phyloP scores from a whole-genome alignment of 768 basidiomycete species.

The Tubosaeta brunneosetosa region DNA sequence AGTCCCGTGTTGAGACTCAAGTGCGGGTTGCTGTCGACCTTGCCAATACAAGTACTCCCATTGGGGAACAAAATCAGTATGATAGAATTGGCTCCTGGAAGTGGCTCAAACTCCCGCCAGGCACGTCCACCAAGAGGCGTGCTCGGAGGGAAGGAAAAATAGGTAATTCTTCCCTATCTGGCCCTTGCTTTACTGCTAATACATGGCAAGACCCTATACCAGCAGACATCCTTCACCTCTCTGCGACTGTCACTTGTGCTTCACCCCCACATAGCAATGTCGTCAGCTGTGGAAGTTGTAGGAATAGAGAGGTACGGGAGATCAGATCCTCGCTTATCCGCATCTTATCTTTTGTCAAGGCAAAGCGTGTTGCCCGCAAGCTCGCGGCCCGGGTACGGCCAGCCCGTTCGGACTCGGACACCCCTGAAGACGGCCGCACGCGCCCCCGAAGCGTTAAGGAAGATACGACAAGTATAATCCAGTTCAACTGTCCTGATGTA shows the following conservation, averaged over 20 bases:
- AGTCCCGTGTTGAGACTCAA: constrained; percentile 94
- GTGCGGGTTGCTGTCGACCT: constrained; percentile 80
- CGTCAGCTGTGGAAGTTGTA: constrained; percentile 83
- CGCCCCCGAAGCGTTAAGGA: constrained; percentile 43
- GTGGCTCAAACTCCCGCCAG: constrained; percentile 75
- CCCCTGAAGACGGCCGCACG: constrained; percentile 52
- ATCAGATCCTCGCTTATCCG: background rate
- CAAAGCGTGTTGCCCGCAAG: constrained; percentile 87
- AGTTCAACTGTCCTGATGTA: constrained; percentile 91
- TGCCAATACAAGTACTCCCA: constrained; percentile 58
- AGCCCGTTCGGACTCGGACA: constrained; percentile 70
- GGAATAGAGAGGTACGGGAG: constrained; percentile 73
- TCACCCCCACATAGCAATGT: constrained; percentile 74
- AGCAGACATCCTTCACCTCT: constrained; percentile 67
- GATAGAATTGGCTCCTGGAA: constrained; percentile 88
- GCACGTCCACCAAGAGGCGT: constrained; percentile 79
- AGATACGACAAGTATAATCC: constrained; percentile 80
- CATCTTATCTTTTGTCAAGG: constrained; percentile 39
- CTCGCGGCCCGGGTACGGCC: constrained; percentile 80
- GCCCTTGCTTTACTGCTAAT: constrained; percentile 15
- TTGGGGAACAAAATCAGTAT: constrained; percentile 59
- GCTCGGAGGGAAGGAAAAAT: constrained; percentile 82
- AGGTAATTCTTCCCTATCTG: constrained; percentile 40
- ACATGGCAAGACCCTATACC: constrained; percentile 53
- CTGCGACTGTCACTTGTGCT: constrained; percentile 74